These are phyloP conservation scores for Hyphopichia pseudoburtonii DNA, from an alignment of 1,139 yeast genomes.

Conservation along the genomic window DNA sequence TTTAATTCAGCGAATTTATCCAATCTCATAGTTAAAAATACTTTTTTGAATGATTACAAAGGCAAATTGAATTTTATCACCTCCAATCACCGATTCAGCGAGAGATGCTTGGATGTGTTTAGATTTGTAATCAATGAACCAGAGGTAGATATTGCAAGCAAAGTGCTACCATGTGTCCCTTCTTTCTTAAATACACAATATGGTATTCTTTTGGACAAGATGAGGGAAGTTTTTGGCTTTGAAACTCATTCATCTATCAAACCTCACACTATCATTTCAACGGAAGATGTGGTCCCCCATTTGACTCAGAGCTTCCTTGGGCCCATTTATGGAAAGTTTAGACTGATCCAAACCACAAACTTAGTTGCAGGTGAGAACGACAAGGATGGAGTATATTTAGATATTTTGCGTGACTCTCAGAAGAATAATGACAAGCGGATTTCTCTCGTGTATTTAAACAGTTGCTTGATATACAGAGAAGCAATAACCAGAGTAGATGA, in stretches of 20 bases:
- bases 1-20: conserved; percentile 10
- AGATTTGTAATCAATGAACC: conserved; percentile 14
- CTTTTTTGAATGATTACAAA: conserved; percentile 11
- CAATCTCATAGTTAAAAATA: conserved; percentile 11
- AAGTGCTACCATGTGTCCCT: conserved; percentile 20
- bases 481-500: conserved; percentile 5
- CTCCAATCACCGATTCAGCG: conserved; percentile 20
- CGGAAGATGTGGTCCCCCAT: conserved; percentile 4
- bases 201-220: conserved; percentile 12
- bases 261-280: background rate
- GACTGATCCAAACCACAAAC: background rate
- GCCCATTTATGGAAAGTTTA: conserved; percentile 9
- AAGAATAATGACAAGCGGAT: conserved; percentile 11
- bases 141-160: conserved; percentile 9
- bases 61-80: conserved; percentile 16
- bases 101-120: conserved; percentile 16
- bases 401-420: conserved; percentile 7
- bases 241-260: conserved; percentile 1
- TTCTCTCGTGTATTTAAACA: conserved; percentile 9
- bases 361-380: background rate
- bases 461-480: conserved; percentile 10
- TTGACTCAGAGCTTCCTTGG: conserved; percentile 11
- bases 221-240: conserved; percentile 7
- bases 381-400: conserved; percentile 4
- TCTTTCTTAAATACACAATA: conserved; percentile 12